A percentile compares a stretch with the other conserved stretches of the same genome.
Evolutionary conservation across 225 moss, liverwort and hornwort genomes (phyloP).

Genomic region (Asterella californica): DNA sequence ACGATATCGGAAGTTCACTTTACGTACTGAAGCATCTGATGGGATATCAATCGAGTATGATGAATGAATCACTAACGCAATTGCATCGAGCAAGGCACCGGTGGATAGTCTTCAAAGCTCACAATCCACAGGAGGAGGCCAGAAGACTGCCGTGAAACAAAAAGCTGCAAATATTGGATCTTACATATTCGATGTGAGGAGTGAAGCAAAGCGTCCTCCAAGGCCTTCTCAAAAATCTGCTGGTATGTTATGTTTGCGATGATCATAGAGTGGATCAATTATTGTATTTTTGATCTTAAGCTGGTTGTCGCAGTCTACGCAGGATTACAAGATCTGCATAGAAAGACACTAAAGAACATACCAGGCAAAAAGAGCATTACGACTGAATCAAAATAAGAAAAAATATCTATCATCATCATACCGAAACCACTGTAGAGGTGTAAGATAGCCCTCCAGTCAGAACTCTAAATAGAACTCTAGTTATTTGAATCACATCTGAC

Average conservation of each 20-base stretch:
- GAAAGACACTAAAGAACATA: too few species aligned
- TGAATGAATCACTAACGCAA: constrained; percentile 27
- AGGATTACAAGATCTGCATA: neutral
- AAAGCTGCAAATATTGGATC: constrained; percentile 34
- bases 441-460: too few species aligned
- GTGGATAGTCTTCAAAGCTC: constrained; percentile 24
- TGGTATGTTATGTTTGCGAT: constrained; percentile 19
- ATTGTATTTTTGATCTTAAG: neutral
- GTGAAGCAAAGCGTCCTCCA: constrained; percentile 39
- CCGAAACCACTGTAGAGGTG: too few species aligned
- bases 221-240: constrained; percentile 45
- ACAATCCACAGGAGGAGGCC: constrained; percentile 17
- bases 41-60: neutral
- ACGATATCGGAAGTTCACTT: too few species aligned
- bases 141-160: constrained; percentile 36
- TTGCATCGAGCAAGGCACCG: constrained; percentile 21
- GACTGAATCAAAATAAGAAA: too few species aligned
- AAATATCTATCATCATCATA: too few species aligned
- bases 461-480: too few species aligned
- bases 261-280: neutral
- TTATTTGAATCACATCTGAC: too few species aligned
- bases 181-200: constrained; percentile 26
- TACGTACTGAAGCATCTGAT: constrained; percentile 21
- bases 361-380: too few species aligned
- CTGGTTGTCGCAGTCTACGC: neutral